Base-by-base conservation (phyloP, 805 yeast genomes). In the Wickerhamiella musiphila region DNA sequence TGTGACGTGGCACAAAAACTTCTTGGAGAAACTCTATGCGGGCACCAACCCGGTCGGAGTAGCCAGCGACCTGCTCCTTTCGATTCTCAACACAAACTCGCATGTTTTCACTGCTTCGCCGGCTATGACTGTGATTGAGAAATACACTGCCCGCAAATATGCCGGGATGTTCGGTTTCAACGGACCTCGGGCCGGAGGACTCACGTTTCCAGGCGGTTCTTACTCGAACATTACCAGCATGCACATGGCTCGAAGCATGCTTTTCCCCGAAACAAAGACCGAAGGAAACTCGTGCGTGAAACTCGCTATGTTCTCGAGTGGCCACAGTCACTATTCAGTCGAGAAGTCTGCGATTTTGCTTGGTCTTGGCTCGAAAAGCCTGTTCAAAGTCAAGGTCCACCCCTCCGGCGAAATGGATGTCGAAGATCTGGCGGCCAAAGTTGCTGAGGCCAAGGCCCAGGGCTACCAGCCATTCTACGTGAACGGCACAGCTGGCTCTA, bases 51-150 rank as follows among this genome's bases (percentile, higher is more conserved):
- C 93, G 2, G 73, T 78, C 19, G 93, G 93, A 6, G 69, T 79
- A 5, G 63, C 79, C 5, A 63, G 79, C 2, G 93, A 79, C 49
- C 36, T 79, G 32, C 49, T 79, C 3, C 56, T 79, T 33, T 69
- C 81, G 20, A 55, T 74, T 7, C 57, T 79, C 34, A 79, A 81
- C 54, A 81, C 93, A 2, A 81, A 81, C 52, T 72, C 84, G 2
- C 93, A 79, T 49, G 93, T 81, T 1, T 79, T 47, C 38, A 77
- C 84, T 0, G 93, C 81, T 1, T 73, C 86, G 3, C 93, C 93
- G 0, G 78, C 77, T 1, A 56, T 81, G 29, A 70, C 86, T 0
- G 63, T 77, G 11, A 68, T 81, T 33, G 93, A 79, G 48, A 74
- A 74, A 52, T 63, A 60, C 36, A 71, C 76, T 20, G 70, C 74